phyloP scores from a whole-genome alignment of 208 protist species.

The Acanthamoeba healyi region DNA sequence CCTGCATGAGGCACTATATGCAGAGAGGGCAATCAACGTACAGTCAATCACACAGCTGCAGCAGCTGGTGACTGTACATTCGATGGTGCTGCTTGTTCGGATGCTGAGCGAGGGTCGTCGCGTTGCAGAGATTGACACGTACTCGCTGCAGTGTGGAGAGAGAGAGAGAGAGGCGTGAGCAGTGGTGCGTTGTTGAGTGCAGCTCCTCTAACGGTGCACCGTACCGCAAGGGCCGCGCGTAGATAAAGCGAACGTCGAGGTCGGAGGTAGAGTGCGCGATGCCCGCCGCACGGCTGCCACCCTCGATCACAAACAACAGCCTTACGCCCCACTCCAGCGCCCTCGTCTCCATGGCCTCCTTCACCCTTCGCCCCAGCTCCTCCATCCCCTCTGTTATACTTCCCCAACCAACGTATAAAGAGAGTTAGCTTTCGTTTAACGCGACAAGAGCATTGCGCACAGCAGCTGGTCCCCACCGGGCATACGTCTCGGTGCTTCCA shows the following conservation, averaged over 20 bases:
- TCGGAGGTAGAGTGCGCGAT: not conserved
- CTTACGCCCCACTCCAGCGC: conserved; percentile 11
- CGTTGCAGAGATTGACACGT: not conserved
- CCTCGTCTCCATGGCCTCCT: not conserved
- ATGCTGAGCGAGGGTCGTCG: conserved; percentile 26
- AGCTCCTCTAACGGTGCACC: not conserved
- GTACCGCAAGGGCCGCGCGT: not conserved
- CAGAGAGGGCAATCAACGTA: not conserved
- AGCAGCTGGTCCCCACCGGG: too few species aligned
- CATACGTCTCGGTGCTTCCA: too few species aligned
- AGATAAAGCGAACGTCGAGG: conserved; percentile 52
- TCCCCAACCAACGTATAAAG: too few species aligned
- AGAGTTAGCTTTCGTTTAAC: too few species aligned
- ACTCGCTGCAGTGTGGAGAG: not conserved
- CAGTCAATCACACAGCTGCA: not conserved
- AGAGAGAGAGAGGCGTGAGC: not conserved
- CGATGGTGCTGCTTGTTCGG: not conserved
- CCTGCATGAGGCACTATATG: not conserved
- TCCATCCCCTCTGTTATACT: not conserved
- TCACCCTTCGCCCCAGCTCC: not conserved
- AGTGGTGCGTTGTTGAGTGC: not conserved
- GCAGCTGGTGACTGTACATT: not conserved
- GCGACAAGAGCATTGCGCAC: too few species aligned
- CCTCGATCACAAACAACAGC: conserved; percentile 28
- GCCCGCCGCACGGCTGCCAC: not conserved